Percentiles rank a stretch among this genome's conserved stretches.
These are phyloP conservation scores for Sporothrix pseudoabietina DNA, from an alignment of 2,329 filamentous ascomycete species.

Conservation along the genomic window DNA sequence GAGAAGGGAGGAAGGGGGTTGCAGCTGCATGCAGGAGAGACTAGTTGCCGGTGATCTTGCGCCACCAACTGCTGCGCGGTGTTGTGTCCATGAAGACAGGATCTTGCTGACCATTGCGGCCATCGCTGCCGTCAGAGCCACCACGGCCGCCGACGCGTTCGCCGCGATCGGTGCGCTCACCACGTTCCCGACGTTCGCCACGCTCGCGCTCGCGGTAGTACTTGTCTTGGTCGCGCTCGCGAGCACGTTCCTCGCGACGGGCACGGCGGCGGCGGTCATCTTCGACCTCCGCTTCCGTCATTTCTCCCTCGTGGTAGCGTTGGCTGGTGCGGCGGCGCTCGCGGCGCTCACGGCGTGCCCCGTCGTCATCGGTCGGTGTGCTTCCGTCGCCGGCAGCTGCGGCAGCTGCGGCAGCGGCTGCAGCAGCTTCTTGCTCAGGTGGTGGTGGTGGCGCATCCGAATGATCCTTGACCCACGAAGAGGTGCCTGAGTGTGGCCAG, in stretches of 20 bases:
- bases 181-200: constrained; percentile 29
- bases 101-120: constrained; percentile 46
- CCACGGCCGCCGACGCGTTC: constrained; percentile 35
- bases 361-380: constrained; percentile 49
- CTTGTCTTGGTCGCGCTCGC: constrained; percentile 23
- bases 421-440: constrained; percentile 39
- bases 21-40: neutral
- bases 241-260: constrained; percentile 40
- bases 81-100: constrained; percentile 50
- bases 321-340: constrained; percentile 52
- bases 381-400: constrained; percentile 37
- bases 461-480: constrained; percentile 67
- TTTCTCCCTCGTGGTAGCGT: constrained; percentile 45
- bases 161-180: constrained; percentile 34
- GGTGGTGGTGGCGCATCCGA: constrained; percentile 63
- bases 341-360: constrained; percentile 53
- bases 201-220: constrained; percentile 27
- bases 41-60: constrained; percentile 50
- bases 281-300: constrained; percentile 39
- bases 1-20: neutral
- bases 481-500: constrained; percentile 66
- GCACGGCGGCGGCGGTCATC: constrained; percentile 39
- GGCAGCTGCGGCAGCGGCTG: constrained; percentile 32
- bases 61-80: constrained; percentile 62
- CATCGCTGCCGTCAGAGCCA: constrained; percentile 43